Conservation (phyloP, 768 basidiomycete species). For the Lactarius sp. region DNA sequence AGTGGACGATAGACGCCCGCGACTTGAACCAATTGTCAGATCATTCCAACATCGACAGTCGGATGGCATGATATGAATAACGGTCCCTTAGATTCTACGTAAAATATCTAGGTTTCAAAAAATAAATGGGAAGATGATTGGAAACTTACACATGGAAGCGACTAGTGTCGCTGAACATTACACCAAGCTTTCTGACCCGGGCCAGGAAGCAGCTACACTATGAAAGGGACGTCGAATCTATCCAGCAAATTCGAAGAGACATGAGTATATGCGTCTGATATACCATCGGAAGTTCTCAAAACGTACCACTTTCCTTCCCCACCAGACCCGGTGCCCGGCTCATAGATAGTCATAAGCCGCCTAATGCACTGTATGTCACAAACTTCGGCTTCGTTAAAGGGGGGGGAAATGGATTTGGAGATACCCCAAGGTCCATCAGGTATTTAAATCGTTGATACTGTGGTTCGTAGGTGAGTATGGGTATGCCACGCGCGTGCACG, state of each 20-base stretch:
- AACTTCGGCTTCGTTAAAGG: background rate
- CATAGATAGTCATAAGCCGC: background rate
- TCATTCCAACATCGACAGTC: background rate
- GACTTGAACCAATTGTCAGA: background rate
- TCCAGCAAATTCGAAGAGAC: background rate
- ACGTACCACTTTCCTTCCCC: background rate
- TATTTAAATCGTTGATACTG: background rate
- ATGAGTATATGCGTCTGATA: conserved; percentile 14
- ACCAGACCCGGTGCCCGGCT: background rate
- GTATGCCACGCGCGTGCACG: background rate
- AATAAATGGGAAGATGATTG: background rate
- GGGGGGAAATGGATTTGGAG: background rate
- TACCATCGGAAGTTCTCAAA: background rate
- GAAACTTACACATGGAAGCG: background rate
- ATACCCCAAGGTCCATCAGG: background rate
- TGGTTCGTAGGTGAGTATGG: background rate
- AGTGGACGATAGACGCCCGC: background rate
- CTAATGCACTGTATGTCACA: too few relatives aligned
- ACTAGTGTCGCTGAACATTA: background rate
- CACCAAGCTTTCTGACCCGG: background rate
- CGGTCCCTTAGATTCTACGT: background rate
- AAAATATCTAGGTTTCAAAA: background rate
- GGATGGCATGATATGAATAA: background rate
- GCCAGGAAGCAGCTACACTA: background rate
- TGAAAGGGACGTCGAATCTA: too few relatives aligned